Percentiles rank a stretch among this genome's conserved stretches.
Conservation (phyloP, 2,329 filamentous ascomycete species). For the Cladorrhinum sp. region DNA sequence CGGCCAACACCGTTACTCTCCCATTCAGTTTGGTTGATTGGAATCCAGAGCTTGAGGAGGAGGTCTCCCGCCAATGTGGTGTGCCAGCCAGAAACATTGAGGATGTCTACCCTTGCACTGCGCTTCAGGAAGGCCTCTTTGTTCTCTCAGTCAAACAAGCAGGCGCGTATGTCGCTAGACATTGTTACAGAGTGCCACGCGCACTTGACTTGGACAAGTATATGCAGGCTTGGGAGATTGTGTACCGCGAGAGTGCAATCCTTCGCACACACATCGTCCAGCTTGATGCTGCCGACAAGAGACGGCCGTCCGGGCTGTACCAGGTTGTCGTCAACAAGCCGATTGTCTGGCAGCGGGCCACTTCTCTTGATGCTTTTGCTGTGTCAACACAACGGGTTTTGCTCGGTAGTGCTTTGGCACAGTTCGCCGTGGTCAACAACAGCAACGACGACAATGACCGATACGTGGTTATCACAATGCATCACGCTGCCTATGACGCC, state of each 20-base stretch:
- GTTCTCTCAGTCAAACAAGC: conserved; percentile 48
- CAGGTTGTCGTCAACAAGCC: conserved; percentile 45
- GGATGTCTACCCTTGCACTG: conserved; percentile 53
- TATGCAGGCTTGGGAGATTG: conserved; percentile 43
- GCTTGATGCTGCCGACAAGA: conserved; percentile 34
- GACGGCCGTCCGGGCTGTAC: conserved; percentile 30
- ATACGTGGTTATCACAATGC: conserved; percentile 49
- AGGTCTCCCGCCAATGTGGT: conserved; percentile 18
- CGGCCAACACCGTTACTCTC: not conserved
- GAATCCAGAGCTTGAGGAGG: conserved; percentile 33
- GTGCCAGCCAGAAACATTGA: conserved; percentile 36
- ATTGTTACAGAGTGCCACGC: conserved; percentile 35
- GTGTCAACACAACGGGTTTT: not conserved
- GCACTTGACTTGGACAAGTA: conserved; percentile 38
- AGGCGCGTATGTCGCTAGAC: conserved; percentile 50
- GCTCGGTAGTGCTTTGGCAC: conserved; percentile 43
- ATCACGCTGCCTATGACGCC: conserved; percentile 38
- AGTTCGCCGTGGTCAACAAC: conserved; percentile 42
- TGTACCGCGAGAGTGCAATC: conserved; percentile 31
- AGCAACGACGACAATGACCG: conserved; percentile 31
- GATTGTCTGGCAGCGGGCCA: conserved; percentile 35
- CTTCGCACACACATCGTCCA: conserved; percentile 46
- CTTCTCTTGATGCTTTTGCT: conserved; percentile 38
- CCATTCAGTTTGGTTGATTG: conserved; percentile 28
- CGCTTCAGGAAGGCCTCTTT: conserved; percentile 53